Conservation (phyloP, 2,329 filamentous ascomycete species). For the Apiospora malaysiana region DNA sequence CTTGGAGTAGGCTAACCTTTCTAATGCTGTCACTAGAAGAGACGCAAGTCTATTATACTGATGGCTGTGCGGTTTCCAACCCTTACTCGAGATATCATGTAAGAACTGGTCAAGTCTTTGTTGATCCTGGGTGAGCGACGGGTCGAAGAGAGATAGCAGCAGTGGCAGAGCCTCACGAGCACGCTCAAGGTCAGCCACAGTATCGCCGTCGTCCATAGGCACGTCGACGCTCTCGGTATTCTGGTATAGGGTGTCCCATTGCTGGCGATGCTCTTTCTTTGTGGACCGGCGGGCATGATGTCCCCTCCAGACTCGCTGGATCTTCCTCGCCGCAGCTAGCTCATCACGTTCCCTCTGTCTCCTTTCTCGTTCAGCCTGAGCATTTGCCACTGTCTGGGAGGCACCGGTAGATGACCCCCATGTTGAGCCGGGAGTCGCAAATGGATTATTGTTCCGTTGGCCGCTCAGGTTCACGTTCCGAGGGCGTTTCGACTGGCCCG, state of each 20-base stretch:
- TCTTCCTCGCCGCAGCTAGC: constrained; percentile 71
- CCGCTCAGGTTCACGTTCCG: constrained; percentile 95
- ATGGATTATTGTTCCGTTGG: constrained; percentile 81
- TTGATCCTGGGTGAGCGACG: constrained; percentile 52
- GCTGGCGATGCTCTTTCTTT: constrained; percentile 60
- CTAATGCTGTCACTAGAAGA: constrained; percentile 36
- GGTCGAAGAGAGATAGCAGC: constrained; percentile 56
- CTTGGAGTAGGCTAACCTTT: constrained; percentile 31
- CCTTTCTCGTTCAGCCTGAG: constrained; percentile 82
- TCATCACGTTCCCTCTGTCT: constrained; percentile 82
- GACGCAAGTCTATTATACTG: constrained; percentile 35
- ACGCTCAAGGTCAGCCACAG: constrained; percentile 36
- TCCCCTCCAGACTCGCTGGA: constrained; percentile 86
- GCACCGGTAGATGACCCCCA: constrained; percentile 66
- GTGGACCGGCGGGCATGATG: constrained; percentile 66
- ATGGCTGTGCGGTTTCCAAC: constrained; percentile 6
- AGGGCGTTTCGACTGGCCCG: constrained; percentile 81
- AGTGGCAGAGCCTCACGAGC: constrained; percentile 51
- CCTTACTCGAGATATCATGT: constrained; percentile 43
- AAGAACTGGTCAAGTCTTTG: constrained; percentile 53
- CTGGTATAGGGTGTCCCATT: constrained; percentile 67
- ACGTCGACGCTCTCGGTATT: constrained; percentile 33
- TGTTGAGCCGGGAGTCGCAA: constrained; percentile 60
- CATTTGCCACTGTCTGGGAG: constrained; percentile 80
- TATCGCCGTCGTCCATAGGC: not conserved